A percentile compares a stretch with the other conserved stretches of the same genome.
These are phyloP conservation scores for Apiotrichum siamense DNA, from an alignment of 1,284 basidiomycete genomes.

Conservation along the genomic window DNA sequence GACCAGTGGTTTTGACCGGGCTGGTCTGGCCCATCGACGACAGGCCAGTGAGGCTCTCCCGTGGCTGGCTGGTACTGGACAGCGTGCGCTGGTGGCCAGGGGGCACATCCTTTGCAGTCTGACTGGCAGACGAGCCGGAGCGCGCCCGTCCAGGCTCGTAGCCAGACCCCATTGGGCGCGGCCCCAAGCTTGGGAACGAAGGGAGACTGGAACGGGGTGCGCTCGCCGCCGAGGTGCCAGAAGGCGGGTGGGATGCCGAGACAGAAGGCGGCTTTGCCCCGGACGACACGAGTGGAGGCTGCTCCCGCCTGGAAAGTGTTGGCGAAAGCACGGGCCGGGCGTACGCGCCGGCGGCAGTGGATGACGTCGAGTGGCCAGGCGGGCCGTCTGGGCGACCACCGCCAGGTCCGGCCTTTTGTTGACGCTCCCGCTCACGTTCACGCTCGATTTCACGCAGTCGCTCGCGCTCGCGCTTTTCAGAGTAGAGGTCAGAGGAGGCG, in stretches of 20 bases:
- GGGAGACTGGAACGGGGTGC: constrained; percentile 2
- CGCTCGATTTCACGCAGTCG: constrained; percentile 4
- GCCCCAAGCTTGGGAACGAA: constrained; percentile 9
- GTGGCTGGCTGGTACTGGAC: constrained; percentile 13
- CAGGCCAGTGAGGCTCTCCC: constrained; percentile 7
- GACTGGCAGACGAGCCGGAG: constrained; percentile 10
- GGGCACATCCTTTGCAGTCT: constrained; percentile 4
- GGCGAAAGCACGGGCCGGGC: constrained; percentile 10
- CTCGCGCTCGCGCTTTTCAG: background rate
- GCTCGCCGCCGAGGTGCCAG: background rate
- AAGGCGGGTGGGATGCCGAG: background rate
- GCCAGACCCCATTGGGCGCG: constrained; percentile 7
- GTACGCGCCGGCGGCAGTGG: background rate
- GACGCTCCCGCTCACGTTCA: background rate
- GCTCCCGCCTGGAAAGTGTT: constrained; percentile 9
- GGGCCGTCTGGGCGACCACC: constrained; percentile 5
- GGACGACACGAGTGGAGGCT: constrained; percentile 1
- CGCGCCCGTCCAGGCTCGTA: constrained; percentile 11
- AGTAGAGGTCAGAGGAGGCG: background rate
- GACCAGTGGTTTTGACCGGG: constrained; percentile 8
- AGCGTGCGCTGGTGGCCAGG: constrained; percentile 13
- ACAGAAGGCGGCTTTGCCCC: constrained; percentile 6
- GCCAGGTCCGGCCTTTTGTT: background rate
- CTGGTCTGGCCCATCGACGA: constrained; percentile 13
- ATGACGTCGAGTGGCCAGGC: constrained; percentile 2